These are phyloP conservation scores for Planoprotostelium fungivorum DNA, from an alignment of 78 protist genomes.

Conservation along the genomic window DNA sequence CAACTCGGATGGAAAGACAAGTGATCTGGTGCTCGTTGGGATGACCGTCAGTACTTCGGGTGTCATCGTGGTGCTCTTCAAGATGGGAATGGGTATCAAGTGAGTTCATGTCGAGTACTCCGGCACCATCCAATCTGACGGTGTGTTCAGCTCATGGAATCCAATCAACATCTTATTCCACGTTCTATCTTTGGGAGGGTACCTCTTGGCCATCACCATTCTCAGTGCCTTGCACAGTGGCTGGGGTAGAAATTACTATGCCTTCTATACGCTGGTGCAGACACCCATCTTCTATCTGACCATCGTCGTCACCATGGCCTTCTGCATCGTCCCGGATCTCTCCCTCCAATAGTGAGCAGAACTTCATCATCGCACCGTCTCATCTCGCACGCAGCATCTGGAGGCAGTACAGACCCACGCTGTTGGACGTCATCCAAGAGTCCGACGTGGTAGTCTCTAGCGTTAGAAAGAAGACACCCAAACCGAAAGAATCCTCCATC, in stretches of 20 bases:
- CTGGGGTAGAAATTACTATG: neutral
- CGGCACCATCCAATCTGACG: neutral
- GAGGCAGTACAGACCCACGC: neutral
- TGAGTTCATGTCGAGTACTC: too few relatives aligned
- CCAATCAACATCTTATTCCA: neutral
- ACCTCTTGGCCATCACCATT: neutral
- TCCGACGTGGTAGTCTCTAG: neutral
- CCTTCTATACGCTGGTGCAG: neutral
- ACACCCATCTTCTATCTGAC: neutral
- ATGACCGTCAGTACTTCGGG: constrained; percentile 1
- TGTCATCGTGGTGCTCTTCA: constrained; percentile 3
- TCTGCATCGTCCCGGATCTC: neutral
- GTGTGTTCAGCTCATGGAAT: neutral
- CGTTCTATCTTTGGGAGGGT: neutral
- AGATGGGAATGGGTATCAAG: constrained; percentile 15
- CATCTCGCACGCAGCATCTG: neutral
- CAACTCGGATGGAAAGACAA: constrained; percentile 8
- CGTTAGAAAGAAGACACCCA: neutral
- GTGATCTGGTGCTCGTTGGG: constrained; percentile 11
- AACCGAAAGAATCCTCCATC: neutral
- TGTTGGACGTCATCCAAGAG: neutral
- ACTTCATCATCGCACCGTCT: neutral
- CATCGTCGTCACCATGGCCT: neutral
- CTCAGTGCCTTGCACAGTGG: neutral
- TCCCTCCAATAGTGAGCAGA: neutral